These are phyloP conservation scores for Wickerhamomyces sydowiorum DNA, from an alignment of 805 yeast genomes.

Conservation along the genomic window DNA sequence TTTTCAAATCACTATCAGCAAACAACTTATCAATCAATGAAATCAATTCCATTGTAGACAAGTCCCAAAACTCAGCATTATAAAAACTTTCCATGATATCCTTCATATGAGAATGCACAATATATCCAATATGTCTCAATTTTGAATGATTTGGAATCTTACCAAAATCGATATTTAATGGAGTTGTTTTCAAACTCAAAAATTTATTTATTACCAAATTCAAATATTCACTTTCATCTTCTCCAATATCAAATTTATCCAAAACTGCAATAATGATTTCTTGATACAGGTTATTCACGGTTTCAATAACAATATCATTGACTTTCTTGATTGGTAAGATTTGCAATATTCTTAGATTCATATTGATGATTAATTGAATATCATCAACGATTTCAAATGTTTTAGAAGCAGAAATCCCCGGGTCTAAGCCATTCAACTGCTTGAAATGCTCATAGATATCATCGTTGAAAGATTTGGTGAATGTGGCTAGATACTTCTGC, in stretches of 20 bases:
- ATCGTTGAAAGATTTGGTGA: conserved; percentile 7
- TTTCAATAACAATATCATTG: conserved; percentile 7
- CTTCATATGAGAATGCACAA: conserved; percentile 29
- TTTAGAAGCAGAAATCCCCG: conserved; percentile 8
- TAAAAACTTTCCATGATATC: conserved; percentile 36
- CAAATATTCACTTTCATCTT: conserved; percentile 19
- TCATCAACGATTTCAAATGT: conserved; percentile 10
- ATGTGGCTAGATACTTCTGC: conserved; percentile 15
- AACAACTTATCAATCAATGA: conserved; percentile 31
- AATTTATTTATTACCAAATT: conserved; percentile 12
- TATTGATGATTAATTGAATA: conserved; percentile 8
- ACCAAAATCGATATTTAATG: conserved; percentile 5
- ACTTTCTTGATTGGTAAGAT: conserved; percentile 4
- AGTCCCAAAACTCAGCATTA: conserved; percentile 33
- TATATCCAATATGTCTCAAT: conserved; percentile 15
- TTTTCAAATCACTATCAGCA: conserved; percentile 33
- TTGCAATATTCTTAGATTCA: conserved; percentile 3
- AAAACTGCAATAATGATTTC: conserved; percentile 12
- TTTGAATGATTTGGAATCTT: conserved; percentile 14
- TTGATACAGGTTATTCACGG: conserved; percentile 15
- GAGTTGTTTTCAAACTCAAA: conserved; percentile 9
- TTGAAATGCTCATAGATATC: conserved; percentile 3
- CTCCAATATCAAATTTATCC: conserved; percentile 15
- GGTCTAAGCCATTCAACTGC: conserved; percentile 14
- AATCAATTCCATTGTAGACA: conserved; percentile 30